Percentiles rank a stretch among this genome's conserved stretches.
Conservation (phyloP, 345 rosid species). For the Eucalyptus paniculata region DNA sequence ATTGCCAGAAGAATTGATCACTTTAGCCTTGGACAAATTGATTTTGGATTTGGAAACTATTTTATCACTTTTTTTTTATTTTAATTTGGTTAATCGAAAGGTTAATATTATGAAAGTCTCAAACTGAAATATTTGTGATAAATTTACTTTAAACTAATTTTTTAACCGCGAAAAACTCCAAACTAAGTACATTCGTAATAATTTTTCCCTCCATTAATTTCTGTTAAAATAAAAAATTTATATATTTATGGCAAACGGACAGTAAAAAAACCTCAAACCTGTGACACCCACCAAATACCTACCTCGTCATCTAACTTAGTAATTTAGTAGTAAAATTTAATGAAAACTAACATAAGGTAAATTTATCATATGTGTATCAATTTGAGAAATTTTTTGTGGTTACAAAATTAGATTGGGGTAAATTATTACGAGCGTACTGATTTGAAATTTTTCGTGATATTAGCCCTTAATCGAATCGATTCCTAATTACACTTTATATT, state of each 20-base stretch:
- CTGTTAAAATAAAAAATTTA: fast-evolving
- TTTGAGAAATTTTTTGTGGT: no score
- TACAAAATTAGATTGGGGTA: no score
- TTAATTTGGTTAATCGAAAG: neutral
- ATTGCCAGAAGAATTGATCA: neutral
- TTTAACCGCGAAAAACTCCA: fast-evolving
- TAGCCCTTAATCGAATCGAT: neutral
- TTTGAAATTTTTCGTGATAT: no score
- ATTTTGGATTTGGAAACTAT: neutral
- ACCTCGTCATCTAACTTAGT: no score
- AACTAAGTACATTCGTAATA: no score
- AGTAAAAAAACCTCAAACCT: fast-evolving
- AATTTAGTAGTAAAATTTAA: no score
- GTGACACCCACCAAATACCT: fast-evolving
- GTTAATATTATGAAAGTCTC: no score
- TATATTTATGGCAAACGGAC: fast-evolving
- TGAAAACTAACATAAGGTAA: fast-evolving
- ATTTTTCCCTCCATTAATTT: no score
- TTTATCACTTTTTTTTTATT: neutral
- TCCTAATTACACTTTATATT: neutral
- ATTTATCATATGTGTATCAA: no score
- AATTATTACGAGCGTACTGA: fast-evolving
- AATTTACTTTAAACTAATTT: no score
- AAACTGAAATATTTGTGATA: no score
- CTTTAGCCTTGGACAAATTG: neutral